phyloP scores from a whole-genome alignment of 805 yeast genomes.

The Pichia gijzeniarum region DNA sequence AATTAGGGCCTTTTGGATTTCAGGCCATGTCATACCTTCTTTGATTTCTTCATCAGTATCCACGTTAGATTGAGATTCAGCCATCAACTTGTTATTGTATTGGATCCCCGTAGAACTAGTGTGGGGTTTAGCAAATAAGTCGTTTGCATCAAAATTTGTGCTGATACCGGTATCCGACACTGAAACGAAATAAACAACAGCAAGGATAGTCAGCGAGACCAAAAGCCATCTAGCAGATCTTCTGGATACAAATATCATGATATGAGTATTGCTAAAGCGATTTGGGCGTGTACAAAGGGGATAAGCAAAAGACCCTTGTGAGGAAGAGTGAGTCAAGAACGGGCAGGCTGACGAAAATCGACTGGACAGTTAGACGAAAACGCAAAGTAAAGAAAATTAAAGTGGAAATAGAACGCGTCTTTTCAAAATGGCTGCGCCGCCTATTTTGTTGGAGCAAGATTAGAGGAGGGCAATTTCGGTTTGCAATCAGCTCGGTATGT shows the following conservation, averaged over 20 bases:
- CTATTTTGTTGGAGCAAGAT: too few relatives aligned
- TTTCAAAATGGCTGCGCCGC: too few relatives aligned
- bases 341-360: too few relatives aligned
- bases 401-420: too few relatives aligned
- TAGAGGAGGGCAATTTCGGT: too few relatives aligned
- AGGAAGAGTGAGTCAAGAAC: too few relatives aligned
- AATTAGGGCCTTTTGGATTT: slow-evolving; percentile 22
- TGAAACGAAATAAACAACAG: slow-evolving; percentile 6
- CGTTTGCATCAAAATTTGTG: slow-evolving; percentile 18
- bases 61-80: slow-evolving; percentile 13
- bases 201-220: slow-evolving; percentile 8
- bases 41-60: background rate
- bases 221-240: slow-evolving; percentile 18
- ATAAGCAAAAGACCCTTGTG: too few relatives aligned
- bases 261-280: too few relatives aligned
- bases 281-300: too few relatives aligned
- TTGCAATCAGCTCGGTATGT: slow-evolving; percentile 22
- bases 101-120: slow-evolving; percentile 18
- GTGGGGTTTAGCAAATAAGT: slow-evolving; percentile 6
- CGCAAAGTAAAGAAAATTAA: too few relatives aligned
- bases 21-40: slow-evolving; percentile 19
- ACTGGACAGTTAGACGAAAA: too few relatives aligned
- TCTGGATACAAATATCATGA: too few relatives aligned
- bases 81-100: slow-evolving; percentile 26
- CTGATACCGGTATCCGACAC: slow-evolving; percentile 2